phyloP scores from a whole-genome alignment of 345 rosid species.

The Mallotus nudiflorus region DNA sequence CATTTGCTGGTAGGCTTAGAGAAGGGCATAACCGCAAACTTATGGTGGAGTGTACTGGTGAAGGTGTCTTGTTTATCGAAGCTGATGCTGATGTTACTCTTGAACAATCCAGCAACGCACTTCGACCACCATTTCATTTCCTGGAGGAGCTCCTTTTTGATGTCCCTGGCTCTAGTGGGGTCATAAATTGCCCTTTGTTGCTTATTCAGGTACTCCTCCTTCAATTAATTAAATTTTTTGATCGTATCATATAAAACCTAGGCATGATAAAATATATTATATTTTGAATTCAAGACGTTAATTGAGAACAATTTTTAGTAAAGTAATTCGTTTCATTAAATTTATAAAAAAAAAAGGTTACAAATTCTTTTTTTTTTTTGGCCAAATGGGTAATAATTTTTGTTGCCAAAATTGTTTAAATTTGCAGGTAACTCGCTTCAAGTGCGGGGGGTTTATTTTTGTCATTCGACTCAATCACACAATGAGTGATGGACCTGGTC shows the following conservation, averaged over 20 bases:
- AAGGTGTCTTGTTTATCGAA: conserved; percentile 9
- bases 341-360: too few species aligned
- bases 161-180: not conserved
- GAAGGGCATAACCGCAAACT: conserved; percentile 10
- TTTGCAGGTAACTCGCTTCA: conserved; percentile 15
- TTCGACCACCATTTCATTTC: conserved; percentile 13
- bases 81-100: conserved; percentile 17
- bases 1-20: conserved; percentile 15
- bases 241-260: too few species aligned
- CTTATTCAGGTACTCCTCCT: conserved; percentile 10
- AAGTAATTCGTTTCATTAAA: too few species aligned
- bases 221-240: too few species aligned
- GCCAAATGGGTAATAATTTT: too few species aligned
- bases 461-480: conserved; percentile 6
- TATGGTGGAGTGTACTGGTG: not conserved
- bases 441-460: conserved; percentile 18
- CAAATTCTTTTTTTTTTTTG: too few species aligned
- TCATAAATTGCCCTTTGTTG: conserved; percentile 4
- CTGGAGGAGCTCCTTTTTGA: conserved; percentile 7
- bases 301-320: too few species aligned
- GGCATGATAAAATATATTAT: too few species aligned
- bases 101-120: not conserved
- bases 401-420: too few species aligned
- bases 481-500: conserved; percentile 10
- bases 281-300: too few species aligned